Base-by-base conservation (phyloP, 164 flowering plant genomes). In the Berberis thunbergii region DNA sequence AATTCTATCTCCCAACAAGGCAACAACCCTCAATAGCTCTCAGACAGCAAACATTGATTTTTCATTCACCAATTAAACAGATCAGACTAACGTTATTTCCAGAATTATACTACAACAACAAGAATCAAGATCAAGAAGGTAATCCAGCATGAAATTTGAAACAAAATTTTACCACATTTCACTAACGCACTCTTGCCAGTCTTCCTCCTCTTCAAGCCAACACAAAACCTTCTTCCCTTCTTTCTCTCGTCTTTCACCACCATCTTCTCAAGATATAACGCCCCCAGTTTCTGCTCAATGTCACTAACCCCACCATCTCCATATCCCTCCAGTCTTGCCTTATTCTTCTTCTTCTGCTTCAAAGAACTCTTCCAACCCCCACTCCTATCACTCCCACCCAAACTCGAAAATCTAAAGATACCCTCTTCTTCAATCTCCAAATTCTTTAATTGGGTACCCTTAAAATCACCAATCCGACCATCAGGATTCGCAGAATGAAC, bases 401-500 rank as follows among this genome's bases (percentile, higher is more conserved):
- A 49, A 48, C 92, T 84, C 48, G 83, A 86, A 75, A 86, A 86
- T 81, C 86, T 81, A 45, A 89, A 89, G 49, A 87, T 68, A 63
- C 69, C 69, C n/a, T 69, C 76, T 1, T 54, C 79, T 6, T 45
- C 26, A 26, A 26, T 26, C 26, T 26, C 26, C 26, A 26, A 26
- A 26, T 26, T 26, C 26, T 26, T 26, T 26, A 26, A 26, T 26
- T 26, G 26, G 26, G 26, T 26, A 26, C 26, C 63, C 40, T 71
- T 72, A 1, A 2, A 26, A 6, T 6, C 26, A 42, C 40, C 57
- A 67, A 12, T 64, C 59, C 40, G 45, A 9, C 52, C 58, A 48
- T 69, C 73, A 50, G 7, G 48, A 12, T 41, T 64, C 42, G 57
- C 26, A 26, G 26, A 41, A 60, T 57, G 60, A 42, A 44, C 60